Percentiles rank a stretch among this genome's conserved stretches.
Conservation (phyloP, 192 early-diverging fungal species). For the Coemansia reversa region DNA sequence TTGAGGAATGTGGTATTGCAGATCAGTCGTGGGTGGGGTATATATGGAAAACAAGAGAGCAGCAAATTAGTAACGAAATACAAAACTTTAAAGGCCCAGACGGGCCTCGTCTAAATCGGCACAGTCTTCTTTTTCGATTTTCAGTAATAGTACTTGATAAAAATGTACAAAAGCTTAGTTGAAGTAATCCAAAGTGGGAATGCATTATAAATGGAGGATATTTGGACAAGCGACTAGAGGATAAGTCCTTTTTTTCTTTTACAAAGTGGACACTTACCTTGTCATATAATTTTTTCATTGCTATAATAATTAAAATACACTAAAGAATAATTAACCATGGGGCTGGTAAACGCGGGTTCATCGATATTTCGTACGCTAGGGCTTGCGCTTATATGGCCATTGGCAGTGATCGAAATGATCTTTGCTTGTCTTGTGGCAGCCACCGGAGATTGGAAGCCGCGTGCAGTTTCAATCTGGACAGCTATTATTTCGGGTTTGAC, state of each 20-base stretch:
- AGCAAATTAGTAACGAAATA: not conserved
- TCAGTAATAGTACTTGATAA: not conserved
- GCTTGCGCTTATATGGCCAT: slow-evolving; percentile 37
- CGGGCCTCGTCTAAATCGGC: not conserved
- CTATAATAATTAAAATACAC: not conserved
- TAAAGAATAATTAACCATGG: slow-evolving; percentile 24
- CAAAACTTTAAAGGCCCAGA: not conserved
- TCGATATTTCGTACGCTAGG: slow-evolving; percentile 39
- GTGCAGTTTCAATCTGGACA: slow-evolving; percentile 48
- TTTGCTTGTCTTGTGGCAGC: slow-evolving; percentile 46
- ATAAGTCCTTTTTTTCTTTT: not conserved
- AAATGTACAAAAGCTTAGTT: not conserved
- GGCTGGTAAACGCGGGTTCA: slow-evolving; percentile 35
- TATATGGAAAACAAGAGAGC: not conserved
- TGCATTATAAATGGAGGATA: not conserved
- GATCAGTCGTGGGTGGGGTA: not conserved
- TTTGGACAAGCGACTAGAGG: not conserved
- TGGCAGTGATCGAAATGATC: slow-evolving; percentile 41
- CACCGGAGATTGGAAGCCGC: slow-evolving; percentile 54
- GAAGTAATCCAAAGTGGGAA: not conserved
- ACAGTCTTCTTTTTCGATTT: not conserved
- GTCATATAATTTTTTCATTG: not conserved
- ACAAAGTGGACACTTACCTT: not conserved
- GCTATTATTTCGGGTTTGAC: slow-evolving; percentile 46
- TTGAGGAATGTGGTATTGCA: not conserved